A percentile compares a stretch with the other conserved stretches of the same genome.
Evolutionary conservation across 768 basidiomycete species (phyloP).

Genomic region (Agrocybe pediades): DNA sequence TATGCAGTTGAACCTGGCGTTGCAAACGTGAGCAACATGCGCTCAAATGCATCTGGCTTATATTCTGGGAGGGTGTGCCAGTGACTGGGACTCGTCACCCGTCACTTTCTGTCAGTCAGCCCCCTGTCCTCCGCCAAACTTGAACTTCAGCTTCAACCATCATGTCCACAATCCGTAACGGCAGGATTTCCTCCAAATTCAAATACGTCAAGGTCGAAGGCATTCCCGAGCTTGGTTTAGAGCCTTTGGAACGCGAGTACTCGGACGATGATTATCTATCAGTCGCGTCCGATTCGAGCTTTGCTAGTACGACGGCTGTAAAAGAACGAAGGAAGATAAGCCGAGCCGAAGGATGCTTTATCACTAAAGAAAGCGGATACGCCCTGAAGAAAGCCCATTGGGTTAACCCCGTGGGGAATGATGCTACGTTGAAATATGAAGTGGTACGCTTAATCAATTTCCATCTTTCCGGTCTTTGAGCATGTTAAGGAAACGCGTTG

Average conservation of each 20-base stretch:
- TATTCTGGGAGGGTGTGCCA: too few relatives aligned
- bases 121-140: too few relatives aligned
- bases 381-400: constrained; percentile 5
- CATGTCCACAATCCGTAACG: constrained; percentile 5
- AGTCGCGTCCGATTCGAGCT: background rate
- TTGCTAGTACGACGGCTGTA: background rate
- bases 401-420: constrained; percentile 10
- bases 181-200: constrained; percentile 2
- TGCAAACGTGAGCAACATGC: too few relatives aligned
- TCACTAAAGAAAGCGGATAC: constrained; percentile 9
- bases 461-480: background rate
- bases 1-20: too few relatives aligned
- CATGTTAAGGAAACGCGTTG: background rate
- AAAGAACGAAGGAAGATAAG: constrained; percentile 3
- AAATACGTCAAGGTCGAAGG: background rate
- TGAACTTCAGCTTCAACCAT: too few relatives aligned
- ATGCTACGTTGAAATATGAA: background rate
- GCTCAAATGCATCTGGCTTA: too few relatives aligned
- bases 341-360: constrained; percentile 8
- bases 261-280: background rate
- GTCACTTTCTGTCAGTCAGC: too few relatives aligned
- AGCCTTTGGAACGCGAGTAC: background rate
- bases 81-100: too few relatives aligned
- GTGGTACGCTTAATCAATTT: background rate
- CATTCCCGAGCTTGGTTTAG: background rate